Conservation (phyloP, 2,329 filamentous ascomycete genomes). For the Paraphaeosphaeria sporulosa region DNA sequence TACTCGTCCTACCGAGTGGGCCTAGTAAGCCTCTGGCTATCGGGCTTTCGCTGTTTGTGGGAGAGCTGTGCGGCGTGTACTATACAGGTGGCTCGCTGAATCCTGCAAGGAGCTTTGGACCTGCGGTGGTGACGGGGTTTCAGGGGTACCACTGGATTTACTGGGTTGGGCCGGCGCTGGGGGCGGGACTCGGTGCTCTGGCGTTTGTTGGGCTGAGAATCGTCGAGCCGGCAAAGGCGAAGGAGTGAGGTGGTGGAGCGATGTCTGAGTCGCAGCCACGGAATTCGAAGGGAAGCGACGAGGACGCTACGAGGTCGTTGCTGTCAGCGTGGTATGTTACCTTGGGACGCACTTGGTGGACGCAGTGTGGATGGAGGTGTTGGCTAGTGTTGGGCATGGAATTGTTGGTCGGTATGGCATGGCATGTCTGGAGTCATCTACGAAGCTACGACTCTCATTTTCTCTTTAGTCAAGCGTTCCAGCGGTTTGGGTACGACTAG, state of each 20-base stretch:
- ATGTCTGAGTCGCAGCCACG: background rate
- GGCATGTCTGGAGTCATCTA: no score
- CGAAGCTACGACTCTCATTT: background rate
- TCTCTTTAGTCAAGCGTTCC: background rate
- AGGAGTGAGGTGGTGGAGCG: background rate
- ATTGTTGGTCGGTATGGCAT: no score
- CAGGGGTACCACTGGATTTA: conserved; percentile 11
- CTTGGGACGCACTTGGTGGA: background rate
- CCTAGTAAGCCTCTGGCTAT: conserved; percentile 65
- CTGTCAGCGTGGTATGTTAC: background rate
- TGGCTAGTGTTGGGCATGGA: no score
- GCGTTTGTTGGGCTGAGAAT: conserved; percentile 5
- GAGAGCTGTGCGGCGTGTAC: conserved; percentile 51
- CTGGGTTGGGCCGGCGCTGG: conserved; percentile 4
- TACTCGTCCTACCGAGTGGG: conserved; percentile 62
- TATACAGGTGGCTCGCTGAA: conserved; percentile 55
- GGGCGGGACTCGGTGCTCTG: background rate
- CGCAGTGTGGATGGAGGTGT: background rate
- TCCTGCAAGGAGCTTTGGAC: conserved; percentile 54
- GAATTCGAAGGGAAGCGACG: background rate
- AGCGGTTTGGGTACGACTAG: background rate
- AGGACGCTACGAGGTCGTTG: background rate
- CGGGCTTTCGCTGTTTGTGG: conserved; percentile 73
- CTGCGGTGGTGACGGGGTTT: conserved; percentile 43
- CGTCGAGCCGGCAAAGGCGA: conserved; percentile 1